Evolutionary conservation across 2,329 filamentous ascomycete species (phyloP), one percentile per base, ranked within the genome.

Genomic region (Neodidymelliopsis sp.): DNA sequence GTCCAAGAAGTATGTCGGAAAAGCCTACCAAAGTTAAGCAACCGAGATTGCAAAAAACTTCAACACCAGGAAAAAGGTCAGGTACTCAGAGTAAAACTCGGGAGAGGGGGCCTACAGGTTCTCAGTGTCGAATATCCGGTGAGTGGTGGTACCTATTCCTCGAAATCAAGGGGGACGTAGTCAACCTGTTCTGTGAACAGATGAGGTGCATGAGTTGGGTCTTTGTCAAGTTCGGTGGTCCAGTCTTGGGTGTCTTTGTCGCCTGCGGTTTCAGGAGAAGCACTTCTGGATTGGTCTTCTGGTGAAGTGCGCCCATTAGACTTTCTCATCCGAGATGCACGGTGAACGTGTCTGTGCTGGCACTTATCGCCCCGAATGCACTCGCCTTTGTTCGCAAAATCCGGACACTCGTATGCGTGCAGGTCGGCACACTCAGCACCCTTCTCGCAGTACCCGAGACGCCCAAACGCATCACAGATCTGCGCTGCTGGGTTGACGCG

Each of bases 401-500:
- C 89, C 55, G 94, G 93, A 74, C 94, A 97, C 74, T 97, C 93
- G 75, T 88, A 88, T 49, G 93, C 88, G 77, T 99, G 94, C 53
- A 91, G 88, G 57, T 94, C 85, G 52, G 84, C 75, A 75, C 94
- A 97, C 45, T 80, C 75, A 46, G 82, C 81, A 53, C 93, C 94
- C 70, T 89, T 89, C 54, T 89, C 86, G 77, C 94, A 97, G 74
- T 91, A 97, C 42, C 94, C 93, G 66, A 92, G 83, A 43, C 86
- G 84, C 20, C 90, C 93, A 78, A 99, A 97, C 15, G 84, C 77
- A 62, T 86, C 84, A 76, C 94, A 99, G 36, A 97, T 90, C 22
- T 83, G 85, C 39, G 92, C 90, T 68, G 82, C 81, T 59, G 89
- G 84, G 59, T 88, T 86, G 62, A 94, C 85, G 69, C 85, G 83